These are phyloP conservation scores for Epichloe bromicola DNA, from an alignment of 2,329 filamentous ascomycete species.

Conservation along the genomic window DNA sequence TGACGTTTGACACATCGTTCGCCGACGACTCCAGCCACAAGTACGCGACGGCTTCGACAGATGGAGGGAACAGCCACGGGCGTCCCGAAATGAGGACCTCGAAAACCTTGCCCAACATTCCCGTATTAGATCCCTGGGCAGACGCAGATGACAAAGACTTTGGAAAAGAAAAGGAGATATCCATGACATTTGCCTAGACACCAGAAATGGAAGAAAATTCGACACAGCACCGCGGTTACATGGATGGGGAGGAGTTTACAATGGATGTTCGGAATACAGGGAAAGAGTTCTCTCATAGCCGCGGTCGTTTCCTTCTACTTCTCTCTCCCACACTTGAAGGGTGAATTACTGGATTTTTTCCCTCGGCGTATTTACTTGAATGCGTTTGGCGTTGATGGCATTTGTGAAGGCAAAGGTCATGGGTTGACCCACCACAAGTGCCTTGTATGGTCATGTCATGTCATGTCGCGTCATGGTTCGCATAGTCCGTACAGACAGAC, in stretches of 20 bases:
- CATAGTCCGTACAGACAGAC: too few relatives aligned
- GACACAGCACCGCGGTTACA: neutral
- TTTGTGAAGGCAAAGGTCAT: neutral
- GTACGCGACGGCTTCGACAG: constrained; percentile 13
- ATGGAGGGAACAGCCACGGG: constrained; percentile 16
- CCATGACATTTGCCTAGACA: constrained; percentile 64
- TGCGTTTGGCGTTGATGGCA: constrained; percentile 1
- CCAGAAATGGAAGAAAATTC: too few relatives aligned
- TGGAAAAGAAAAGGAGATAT: constrained; percentile 61
- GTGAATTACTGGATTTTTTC: too few relatives aligned
- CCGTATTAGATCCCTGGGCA: constrained; percentile 54
- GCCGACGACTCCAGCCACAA: constrained; percentile 20
- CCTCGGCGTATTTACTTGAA: neutral
- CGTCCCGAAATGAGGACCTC: constrained; percentile 22
- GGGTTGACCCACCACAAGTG: too few relatives aligned
- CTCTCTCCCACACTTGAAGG: too few relatives aligned
- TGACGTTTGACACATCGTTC: constrained; percentile 60
- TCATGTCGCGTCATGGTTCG: too few relatives aligned
- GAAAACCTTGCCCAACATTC: constrained; percentile 37
- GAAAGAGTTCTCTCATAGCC: neutral
- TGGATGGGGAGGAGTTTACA: neutral
- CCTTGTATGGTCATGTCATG: too few relatives aligned
- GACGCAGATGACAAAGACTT: constrained; percentile 57
- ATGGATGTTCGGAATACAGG: neutral
- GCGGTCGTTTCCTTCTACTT: neutral